Base-by-base conservation (phyloP, 2,329 filamentous ascomycete genomes). In the Aspergillus texensis region DNA sequence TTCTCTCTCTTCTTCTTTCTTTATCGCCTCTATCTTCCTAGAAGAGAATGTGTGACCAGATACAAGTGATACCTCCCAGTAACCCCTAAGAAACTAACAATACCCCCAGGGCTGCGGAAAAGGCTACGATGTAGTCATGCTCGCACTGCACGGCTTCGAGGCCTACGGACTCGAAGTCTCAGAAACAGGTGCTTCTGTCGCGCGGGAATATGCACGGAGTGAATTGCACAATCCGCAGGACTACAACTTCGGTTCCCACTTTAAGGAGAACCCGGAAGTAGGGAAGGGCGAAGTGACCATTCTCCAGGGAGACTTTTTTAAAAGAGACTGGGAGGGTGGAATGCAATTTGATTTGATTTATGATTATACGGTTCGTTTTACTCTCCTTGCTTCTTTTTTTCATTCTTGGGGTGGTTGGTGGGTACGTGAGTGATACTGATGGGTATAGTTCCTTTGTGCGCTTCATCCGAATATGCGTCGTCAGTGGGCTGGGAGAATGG, bases 371-470 rank as follows among this genome's bases (percentile, higher is more conserved):
- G 87, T 89, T 78, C 68, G 81, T 62, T n/a, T 46, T 41, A 36
- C 14, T n/a, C 11, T 24, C 21, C 21, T 24, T 24, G 21, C 21
- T 24, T 24, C 21, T 24, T 24, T 24, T 24, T 24, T 24, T 24
- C 21, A 24, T 24, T 24, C 21, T 24, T 24, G 21, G 21, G 21
- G 21, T 24, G 21, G 21, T 24, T 24, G 21, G 21, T 24, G 21
- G 34, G 34, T 8, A 19, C 3, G 28, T 48, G 41, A 32, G n/a
- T 56, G 45, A 9, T 48, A 24, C 57, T 60, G 19, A 62, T 19
- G n/a, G 12, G 6, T 36, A 24, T 65, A 88, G 87, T 90, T 90
- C 73, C 81, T 89, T 60, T 89, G 85, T 69, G 87, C 88, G 26
- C 78, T 90, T 0, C 85, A 85, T 14, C 83, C 82, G 2, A 76